These are phyloP conservation scores for Phialophora chinensis DNA, from an alignment of 2,329 filamentous ascomycete species.

Conservation along the genomic window DNA sequence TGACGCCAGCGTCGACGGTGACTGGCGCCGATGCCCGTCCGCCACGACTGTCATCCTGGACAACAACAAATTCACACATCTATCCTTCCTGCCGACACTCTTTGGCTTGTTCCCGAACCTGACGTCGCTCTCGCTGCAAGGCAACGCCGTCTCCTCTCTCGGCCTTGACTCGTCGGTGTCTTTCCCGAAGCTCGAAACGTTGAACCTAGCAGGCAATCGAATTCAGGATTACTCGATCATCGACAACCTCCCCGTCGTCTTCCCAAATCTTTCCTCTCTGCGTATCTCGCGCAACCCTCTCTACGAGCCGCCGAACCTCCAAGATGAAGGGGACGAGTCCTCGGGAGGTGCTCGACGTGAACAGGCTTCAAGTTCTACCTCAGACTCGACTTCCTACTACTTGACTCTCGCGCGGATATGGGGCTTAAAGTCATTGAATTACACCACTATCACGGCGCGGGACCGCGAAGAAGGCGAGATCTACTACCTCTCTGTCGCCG, in stretches of 20 bases:
- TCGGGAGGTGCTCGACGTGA: slow-evolving; percentile 23
- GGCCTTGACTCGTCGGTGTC: slow-evolving; percentile 41
- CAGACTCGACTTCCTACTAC: slow-evolving; percentile 38
- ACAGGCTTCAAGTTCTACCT: slow-evolving; percentile 35
- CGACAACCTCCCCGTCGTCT: slow-evolving; percentile 67
- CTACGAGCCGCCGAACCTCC: slow-evolving; percentile 56
- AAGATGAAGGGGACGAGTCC: neutral
- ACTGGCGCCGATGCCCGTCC: slow-evolving; percentile 45
- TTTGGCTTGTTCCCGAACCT: slow-evolving; percentile 64
- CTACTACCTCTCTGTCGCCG: slow-evolving; percentile 88
- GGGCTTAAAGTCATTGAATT: slow-evolving; percentile 53
- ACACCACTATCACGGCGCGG: slow-evolving; percentile 66
- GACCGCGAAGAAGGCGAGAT: slow-evolving; percentile 89
- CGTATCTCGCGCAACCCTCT: slow-evolving; percentile 87
- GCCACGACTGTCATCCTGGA: slow-evolving; percentile 57
- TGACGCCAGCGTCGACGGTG: neutral
- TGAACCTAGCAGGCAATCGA: slow-evolving; percentile 76
- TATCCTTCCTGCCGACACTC: slow-evolving; percentile 49
- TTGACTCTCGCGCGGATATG: slow-evolving; percentile 41
- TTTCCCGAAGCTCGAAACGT: slow-evolving; percentile 61
- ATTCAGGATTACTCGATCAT: slow-evolving; percentile 75
- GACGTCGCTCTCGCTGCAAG: slow-evolving; percentile 67
- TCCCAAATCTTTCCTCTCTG: slow-evolving; percentile 76
- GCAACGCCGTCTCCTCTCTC: slow-evolving; percentile 67
- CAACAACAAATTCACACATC: slow-evolving; percentile 51